Evolutionary conservation across 108 stramenopile species (phyloP).

Genomic region (Epipyxis sp.): DNA sequence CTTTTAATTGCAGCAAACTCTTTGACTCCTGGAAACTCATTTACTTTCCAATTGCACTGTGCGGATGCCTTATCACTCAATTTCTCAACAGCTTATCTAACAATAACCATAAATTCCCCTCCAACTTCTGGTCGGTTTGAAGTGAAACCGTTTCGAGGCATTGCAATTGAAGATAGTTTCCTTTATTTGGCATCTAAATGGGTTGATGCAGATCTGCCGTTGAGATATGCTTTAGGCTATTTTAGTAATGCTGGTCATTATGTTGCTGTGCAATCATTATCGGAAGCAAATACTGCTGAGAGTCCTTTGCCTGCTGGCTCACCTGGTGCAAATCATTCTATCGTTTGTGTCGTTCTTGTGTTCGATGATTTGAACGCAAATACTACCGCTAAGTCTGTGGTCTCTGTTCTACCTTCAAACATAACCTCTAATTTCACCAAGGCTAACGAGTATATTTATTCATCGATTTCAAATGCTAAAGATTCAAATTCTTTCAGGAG

Average conservation of each 20-base stretch:
- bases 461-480: neutral
- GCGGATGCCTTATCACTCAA: no score
- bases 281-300: neutral
- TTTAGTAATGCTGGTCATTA: neutral
- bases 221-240: neutral
- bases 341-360: neutral
- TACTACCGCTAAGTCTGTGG: neutral
- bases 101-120: neutral
- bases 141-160: neutral
- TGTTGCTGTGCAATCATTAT: neutral
- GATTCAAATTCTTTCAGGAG: neutral
- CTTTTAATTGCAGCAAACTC: no score
- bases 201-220: conserved; percentile 1
- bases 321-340: neutral
- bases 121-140: neutral
- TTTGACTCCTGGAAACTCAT: no score
- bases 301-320: neutral
- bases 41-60: no score
- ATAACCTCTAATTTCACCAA: neutral
- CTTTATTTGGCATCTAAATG: neutral
- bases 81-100: no score
- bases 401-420: neutral
- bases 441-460: neutral
- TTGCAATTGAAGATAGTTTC: neutral
- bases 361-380: neutral